Conservation (phyloP, 2,329 filamentous ascomycete species). For the Fusarium fujikuroi region DNA sequence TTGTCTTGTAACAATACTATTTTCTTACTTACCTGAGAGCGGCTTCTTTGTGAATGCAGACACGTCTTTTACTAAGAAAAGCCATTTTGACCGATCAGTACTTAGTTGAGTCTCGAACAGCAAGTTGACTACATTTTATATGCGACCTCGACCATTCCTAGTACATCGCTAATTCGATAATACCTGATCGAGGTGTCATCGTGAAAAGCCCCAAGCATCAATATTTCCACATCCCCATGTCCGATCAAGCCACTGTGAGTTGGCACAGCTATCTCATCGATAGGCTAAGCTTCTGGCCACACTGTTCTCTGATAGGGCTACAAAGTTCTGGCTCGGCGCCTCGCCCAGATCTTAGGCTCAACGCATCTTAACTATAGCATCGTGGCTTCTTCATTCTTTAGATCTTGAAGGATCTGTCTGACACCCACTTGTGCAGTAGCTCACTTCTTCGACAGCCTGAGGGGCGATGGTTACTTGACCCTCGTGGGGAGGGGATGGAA, state of each 20-base stretch:
- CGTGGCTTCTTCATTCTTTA: background rate
- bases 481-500: background rate
- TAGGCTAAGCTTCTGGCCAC: conserved; percentile 3
- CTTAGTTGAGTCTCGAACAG: background rate
- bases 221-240: background rate
- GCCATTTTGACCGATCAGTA: background rate
- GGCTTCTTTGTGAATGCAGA: background rate
- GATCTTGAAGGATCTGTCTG: background rate
- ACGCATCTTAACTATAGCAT: background rate
- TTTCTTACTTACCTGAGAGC: background rate
- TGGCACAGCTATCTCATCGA: background rate
- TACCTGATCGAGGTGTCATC: background rate
- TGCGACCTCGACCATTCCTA: background rate
- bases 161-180: background rate
- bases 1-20: background rate
- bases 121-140: background rate
- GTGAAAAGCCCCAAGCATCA: background rate
- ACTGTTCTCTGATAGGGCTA: conserved; percentile 13
- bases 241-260: background rate
- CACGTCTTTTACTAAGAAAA: background rate
- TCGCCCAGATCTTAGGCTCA: background rate
- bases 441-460: background rate
- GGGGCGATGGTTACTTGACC: background rate
- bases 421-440: background rate
- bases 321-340: conserved; percentile 7